Evolutionary conservation across 768 basidiomycete genomes (phyloP).

Genomic region (Leccinum broughii): DNA sequence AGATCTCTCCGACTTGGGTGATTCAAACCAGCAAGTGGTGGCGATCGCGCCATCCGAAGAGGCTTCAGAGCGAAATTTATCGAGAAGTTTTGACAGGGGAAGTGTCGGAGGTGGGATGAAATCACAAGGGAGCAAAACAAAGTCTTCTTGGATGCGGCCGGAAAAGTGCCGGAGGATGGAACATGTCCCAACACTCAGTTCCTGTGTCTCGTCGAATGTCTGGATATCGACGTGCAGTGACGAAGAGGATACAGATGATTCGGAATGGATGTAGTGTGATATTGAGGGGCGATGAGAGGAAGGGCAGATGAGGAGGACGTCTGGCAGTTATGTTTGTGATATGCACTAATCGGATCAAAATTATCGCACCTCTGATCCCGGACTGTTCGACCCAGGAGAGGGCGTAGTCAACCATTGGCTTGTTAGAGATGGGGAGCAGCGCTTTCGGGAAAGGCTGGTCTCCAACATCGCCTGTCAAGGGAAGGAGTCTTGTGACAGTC

Average conservation of each 20-base stretch:
- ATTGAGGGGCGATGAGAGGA: slow-evolving; percentile 70
- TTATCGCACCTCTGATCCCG: slow-evolving; percentile 69
- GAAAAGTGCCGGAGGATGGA: slow-evolving; percentile 77
- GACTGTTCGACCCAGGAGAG: slow-evolving; percentile 87
- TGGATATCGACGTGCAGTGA: slow-evolving; percentile 75
- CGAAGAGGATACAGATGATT: slow-evolving; percentile 59
- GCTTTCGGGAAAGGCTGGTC: slow-evolving; percentile 86
- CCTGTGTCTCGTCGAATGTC: slow-evolving; percentile 73
- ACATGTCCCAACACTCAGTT: slow-evolving; percentile 68
- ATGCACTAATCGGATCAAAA: slow-evolving; percentile 2
- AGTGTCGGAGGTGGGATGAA: slow-evolving; percentile 78
- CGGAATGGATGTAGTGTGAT: slow-evolving; percentile 83
- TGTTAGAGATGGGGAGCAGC: slow-evolving; percentile 83
- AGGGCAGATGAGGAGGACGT: slow-evolving; percentile 87
- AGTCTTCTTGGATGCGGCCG: slow-evolving; percentile 75
- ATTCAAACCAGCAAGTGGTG: slow-evolving; percentile 65
- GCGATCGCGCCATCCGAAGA: slow-evolving; percentile 63
- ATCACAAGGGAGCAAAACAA: slow-evolving; percentile 89
- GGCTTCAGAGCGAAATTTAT: slow-evolving; percentile 79
- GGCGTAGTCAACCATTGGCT: slow-evolving; percentile 80
- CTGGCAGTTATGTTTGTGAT: slow-evolving; percentile 40
- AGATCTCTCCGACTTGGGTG: slow-evolving; percentile 52
- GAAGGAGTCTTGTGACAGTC: slow-evolving; percentile 55
- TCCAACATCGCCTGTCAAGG: slow-evolving; percentile 75
- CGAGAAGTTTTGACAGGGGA: slow-evolving; percentile 66